Base-by-base conservation (phyloP, 805 yeast genomes). In the Suhomyces faveliae region DNA sequence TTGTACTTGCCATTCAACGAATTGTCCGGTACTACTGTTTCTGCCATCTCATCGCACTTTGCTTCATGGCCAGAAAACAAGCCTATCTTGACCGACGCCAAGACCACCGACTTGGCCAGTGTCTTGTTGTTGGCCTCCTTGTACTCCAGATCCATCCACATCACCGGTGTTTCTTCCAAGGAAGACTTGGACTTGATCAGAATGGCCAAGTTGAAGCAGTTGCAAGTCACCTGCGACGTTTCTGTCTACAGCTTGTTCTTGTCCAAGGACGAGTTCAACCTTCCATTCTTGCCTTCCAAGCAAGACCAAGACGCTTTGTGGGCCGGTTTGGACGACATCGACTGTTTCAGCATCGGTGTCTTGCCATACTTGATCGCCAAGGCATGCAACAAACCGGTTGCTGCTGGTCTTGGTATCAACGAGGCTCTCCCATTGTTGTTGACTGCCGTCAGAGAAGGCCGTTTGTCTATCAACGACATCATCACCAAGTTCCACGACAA, bases 1-100 rank as follows among this genome's bases (percentile, higher is more conserved):
- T 75, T 90, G 67, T 87, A 81, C 71, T 77, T 92, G 63, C 91
- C 96, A 42, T 85, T 87, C 71, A 83, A 83, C 63, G 87, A 83
- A 52, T 79, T 85, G 61, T 76, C 81, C 46, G 77, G 78, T 60
- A 76, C 80, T 58, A 85, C 84, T 60, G 87, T 91, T 40, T 77
- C 91, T n/a, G 77, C 86, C 27, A 85, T 89, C 39, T 81, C 96
- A 22, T 77, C 85, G 24, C 95, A 88, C 58, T 83, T 90, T 60
- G 82, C 84, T 53, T 72, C 81, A 29, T 91, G 97, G 97, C 96
- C 96, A 45, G 75, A 77, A 44, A 69, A 69, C 59, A 90, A 89
- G 73, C 92, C 94, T 50, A 85, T 92, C 51, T 78, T 91, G 54
- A 89, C 97, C 37, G 97, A 92, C 69, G 97, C 98, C 43, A 84